Percentiles rank a stretch among this genome's conserved stretches.
These are phyloP conservation scores for Mycocentrospora acerina DNA, from an alignment of 2,329 filamentous ascomycete genomes.

Conservation along the genomic window DNA sequence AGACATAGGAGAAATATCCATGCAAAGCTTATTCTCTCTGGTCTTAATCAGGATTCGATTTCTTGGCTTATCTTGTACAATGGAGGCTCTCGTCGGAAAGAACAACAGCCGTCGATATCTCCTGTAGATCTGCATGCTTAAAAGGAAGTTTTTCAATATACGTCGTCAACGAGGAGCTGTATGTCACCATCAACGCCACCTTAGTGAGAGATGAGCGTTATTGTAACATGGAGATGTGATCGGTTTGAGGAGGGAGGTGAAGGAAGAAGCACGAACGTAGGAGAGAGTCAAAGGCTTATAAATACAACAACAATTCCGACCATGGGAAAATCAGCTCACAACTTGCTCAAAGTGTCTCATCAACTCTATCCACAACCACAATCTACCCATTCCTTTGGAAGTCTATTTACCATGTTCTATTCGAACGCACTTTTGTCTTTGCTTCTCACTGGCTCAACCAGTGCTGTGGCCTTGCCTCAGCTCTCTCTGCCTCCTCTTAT, in stretches of 20 bases:
- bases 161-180: constrained; percentile 21
- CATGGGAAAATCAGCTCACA: constrained; percentile 24
- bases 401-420: constrained; percentile 19
- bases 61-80: too few species aligned
- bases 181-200: constrained; percentile 19
- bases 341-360: constrained; percentile 29
- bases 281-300: constrained; percentile 16
- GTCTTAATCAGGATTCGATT: too few species aligned
- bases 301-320: constrained; percentile 11
- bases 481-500: constrained; percentile 57
- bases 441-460: constrained; percentile 17
- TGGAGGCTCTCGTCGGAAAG: too few species aligned
- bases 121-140: too few species aligned
- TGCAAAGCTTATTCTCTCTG: too few species aligned
- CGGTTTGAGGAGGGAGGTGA: too few species aligned
- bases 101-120: too few species aligned
- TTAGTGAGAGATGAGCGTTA: constrained; percentile 19
- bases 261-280: not conserved
- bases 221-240: too few species aligned
- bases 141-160: constrained; percentile 22
- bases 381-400: constrained; percentile 2
- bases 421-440: constrained; percentile 22
- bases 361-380: constrained; percentile 10
- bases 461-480: constrained; percentile 7
- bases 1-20: too few species aligned